Base-by-base conservation (phyloP, 148 eudicot genomes). In the Chenopodium suecicum region DNA sequence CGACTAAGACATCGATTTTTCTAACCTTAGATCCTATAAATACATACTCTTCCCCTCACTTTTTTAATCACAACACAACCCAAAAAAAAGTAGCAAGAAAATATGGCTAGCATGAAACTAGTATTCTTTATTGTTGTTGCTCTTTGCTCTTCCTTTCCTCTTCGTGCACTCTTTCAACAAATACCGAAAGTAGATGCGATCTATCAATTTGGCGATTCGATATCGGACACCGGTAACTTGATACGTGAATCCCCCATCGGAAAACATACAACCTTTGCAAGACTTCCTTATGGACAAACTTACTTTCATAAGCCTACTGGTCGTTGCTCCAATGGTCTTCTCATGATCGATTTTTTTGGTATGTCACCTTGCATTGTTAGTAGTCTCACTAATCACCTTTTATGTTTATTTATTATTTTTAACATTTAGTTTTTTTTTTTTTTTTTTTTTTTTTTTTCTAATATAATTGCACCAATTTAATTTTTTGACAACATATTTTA, bases 291-390 rank as follows among this genome's bases (percentile, higher is more conserved):
- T 46, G 80, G 86, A 2, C 46, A 68, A 48, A 66, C 62, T 5
- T 69, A 3, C 72, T 79, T 84, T 20, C 78, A 65, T 78, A 72
- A 52, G 8, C 68, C 85, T 29, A 83, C 82, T 23, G 85, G 86
- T 60, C 86, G 86, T 56, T 80, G 79, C 79, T 75, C 86, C 0
- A 73, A 83, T 8, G 85, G 85, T n/a, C 76, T 66, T 74, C 70
- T 83, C 31, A 83, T 83, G 68, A 32, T 83, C 12, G 85, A 83
- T 60, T 66, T 31, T 48, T 19, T 83, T 23, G 82, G 85, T 83
- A 56, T 25, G 27, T 13, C 25, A 25, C 14, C 48, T 23, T 29
- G 1, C 29, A 27, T 27, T 27, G 10, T 6, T 32, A 23, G 6
- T 17, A 16, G 10, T 2, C 0, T 48, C 11, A 10, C 2, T 10